Evolutionary conservation across 768 basidiomycete genomes (phyloP).

Genomic region (Suillus subluteus): DNA sequence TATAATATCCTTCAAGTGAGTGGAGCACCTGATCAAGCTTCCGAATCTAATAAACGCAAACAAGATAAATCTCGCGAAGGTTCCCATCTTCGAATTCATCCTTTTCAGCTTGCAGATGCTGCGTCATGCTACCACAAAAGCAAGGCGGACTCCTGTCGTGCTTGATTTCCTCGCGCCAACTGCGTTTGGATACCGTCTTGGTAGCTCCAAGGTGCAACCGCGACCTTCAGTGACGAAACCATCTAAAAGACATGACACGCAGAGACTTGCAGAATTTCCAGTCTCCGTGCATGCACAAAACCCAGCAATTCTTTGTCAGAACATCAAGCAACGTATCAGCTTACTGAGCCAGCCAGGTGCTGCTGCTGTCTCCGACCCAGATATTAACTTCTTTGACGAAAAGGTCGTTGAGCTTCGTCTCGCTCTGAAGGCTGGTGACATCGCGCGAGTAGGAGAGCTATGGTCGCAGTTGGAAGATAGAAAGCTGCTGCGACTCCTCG

Average conservation of each 20-base stretch:
- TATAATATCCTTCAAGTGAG: not conserved
- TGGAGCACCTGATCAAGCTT: constrained; percentile 1
- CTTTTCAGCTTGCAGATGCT: constrained; percentile 24
- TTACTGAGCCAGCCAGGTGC: constrained; percentile 11
- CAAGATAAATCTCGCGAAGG: not conserved
- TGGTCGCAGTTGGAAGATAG: constrained; percentile 50
- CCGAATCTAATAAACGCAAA: constrained; percentile 12
- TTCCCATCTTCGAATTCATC: not conserved
- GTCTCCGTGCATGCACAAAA: constrained; percentile 14
- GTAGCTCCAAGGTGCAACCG: constrained; percentile 21
- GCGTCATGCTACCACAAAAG: constrained; percentile 22
- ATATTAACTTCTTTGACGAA: constrained; percentile 40
- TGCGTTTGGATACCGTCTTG: constrained; percentile 25
- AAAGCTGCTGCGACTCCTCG: constrained; percentile 49
- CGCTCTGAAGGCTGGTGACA: constrained; percentile 41
- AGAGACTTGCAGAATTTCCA: constrained; percentile 8
- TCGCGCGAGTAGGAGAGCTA: constrained; percentile 29
- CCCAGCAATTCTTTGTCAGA: constrained; percentile 29
- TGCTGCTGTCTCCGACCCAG: constrained; percentile 28
- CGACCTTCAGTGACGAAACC: not conserved
- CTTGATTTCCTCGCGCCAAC: constrained; percentile 50
- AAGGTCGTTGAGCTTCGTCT: constrained; percentile 41
- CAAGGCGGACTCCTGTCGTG: constrained; percentile 27
- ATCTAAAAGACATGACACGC: constrained; percentile 12
- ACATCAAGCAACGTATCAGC: constrained; percentile 21